These are phyloP conservation scores for Cercophora newfieldiana DNA, from an alignment of 495 filamentous ascomycete species.

Conservation along the genomic window DNA sequence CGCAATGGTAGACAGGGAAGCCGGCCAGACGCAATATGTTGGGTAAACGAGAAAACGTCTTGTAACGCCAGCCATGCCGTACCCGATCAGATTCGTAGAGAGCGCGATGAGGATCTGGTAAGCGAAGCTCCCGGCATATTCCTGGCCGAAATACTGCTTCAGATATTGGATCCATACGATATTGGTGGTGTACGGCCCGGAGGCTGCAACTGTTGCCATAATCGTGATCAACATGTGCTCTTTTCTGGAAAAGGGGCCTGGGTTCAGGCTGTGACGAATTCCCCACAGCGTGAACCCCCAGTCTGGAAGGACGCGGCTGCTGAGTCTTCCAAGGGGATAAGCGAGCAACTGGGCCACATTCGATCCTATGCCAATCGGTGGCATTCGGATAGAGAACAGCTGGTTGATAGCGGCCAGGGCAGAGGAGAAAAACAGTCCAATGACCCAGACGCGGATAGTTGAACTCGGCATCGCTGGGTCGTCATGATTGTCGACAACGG, in stretches of 20 bases:
- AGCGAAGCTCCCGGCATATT: constrained; percentile 33
- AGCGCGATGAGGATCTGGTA: constrained; percentile 45
- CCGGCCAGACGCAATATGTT: constrained; percentile 43
- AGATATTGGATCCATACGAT: constrained; percentile 47
- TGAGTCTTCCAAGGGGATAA: constrained; percentile 39
- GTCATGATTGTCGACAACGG: constrained; percentile 47
- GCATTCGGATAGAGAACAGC: constrained; percentile 41
- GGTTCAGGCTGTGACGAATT: constrained; percentile 42
- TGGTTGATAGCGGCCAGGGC: constrained; percentile 39
- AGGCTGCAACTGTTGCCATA: constrained; percentile 39
- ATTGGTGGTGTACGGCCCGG: constrained; percentile 36
- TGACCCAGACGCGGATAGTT: constrained; percentile 40
- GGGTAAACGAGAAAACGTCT: constrained; percentile 56
- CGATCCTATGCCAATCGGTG: constrained; percentile 32
- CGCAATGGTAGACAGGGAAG: constrained; percentile 41
- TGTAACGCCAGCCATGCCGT: constrained; percentile 52
- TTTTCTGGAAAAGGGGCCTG: constrained; percentile 49
- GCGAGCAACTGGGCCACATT: constrained; percentile 41
- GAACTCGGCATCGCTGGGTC: constrained; percentile 34
- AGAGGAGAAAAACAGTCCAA: constrained; percentile 36
- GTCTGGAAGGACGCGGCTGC: constrained; percentile 37
- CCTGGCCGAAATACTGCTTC: constrained; percentile 38
- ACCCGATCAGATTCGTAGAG: constrained; percentile 49
- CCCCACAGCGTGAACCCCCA: constrained; percentile 39
- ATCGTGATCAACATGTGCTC: constrained; percentile 53